These are phyloP conservation scores for Nicotiana attenuata DNA, from an alignment of 257 asterid genomes.

Conservation along the genomic window DNA sequence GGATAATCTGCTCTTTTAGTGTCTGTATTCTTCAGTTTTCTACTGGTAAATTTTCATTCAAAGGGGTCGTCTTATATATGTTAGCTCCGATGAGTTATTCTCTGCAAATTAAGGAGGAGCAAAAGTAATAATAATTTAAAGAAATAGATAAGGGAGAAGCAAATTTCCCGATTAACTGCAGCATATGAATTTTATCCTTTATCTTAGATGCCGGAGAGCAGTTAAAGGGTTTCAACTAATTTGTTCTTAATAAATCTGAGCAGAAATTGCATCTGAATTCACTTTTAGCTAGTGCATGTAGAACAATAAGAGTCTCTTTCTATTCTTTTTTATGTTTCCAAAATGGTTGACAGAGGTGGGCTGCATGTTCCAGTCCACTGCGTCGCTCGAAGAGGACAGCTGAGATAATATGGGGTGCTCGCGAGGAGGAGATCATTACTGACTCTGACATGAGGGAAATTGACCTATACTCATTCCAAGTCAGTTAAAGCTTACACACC, in stretches of 20 bases:
- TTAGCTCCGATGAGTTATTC: neutral
- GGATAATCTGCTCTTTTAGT: neutral
- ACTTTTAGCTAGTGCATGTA: neutral
- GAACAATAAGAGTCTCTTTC: neutral
- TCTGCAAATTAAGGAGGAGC: neutral
- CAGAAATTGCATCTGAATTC: neutral
- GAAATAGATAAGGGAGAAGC: neutral
- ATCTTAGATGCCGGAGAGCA: neutral
- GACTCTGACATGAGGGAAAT: slow-evolving; percentile 81
- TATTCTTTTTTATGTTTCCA: slow-evolving; percentile 9
- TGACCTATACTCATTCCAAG: slow-evolving; percentile 93
- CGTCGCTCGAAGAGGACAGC: slow-evolving; percentile 88
- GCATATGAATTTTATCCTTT: neutral
- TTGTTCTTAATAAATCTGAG: neutral
- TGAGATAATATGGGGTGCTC: slow-evolving; percentile 85
- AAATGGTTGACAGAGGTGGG: slow-evolving; percentile 15
- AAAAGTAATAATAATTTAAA: neutral
- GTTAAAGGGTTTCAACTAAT: neutral
- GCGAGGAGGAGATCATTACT: slow-evolving; percentile 68
- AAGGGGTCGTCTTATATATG: neutral
- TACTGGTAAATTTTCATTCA: neutral
- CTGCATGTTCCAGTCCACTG: slow-evolving; percentile 61
- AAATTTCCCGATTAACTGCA: neutral
- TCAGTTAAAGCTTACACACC: slow-evolving; percentile 26
- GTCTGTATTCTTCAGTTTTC: neutral